Evolutionary conservation across 169 alveolate species (phyloP).

Genomic region (Theileria parva): DNA sequence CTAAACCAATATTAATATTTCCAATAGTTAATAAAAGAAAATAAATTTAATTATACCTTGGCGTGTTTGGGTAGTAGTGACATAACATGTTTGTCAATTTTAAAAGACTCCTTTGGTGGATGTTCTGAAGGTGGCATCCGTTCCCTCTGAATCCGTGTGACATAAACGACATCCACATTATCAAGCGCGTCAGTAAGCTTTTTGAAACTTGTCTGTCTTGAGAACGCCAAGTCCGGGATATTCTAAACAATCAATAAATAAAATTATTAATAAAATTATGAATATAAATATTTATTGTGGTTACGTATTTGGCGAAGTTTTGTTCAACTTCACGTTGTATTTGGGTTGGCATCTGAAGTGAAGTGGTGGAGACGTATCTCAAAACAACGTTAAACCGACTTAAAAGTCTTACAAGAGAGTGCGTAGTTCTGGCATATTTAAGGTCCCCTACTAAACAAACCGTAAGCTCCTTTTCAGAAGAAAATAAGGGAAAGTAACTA

Average conservation of each 20-base stretch:
- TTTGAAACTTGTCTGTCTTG: slow-evolving; percentile 69
- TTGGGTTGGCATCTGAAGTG: slow-evolving; percentile 73
- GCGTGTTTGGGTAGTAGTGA: slow-evolving; percentile 64
- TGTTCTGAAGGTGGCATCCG: slow-evolving; percentile 68
- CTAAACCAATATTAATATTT: slow-evolving; percentile 2
- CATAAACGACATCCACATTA: slow-evolving; percentile 74
- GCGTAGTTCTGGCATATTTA: slow-evolving; percentile 81
- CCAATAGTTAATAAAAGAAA: not conserved
- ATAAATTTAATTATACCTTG: slow-evolving; percentile 33
- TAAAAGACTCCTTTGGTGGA: slow-evolving; percentile 63
- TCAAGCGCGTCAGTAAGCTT: slow-evolving; percentile 48
- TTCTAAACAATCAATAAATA: slow-evolving; percentile 34
- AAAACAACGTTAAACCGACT: slow-evolving; percentile 74
- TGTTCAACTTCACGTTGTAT: slow-evolving; percentile 66
- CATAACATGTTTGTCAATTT: slow-evolving; percentile 52
- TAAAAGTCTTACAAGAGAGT: slow-evolving; percentile 78
- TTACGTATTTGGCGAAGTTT: slow-evolving; percentile 65
- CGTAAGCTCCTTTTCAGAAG: slow-evolving; percentile 35
- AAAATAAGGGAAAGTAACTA: slow-evolving; percentile 67
- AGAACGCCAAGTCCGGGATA: slow-evolving; percentile 62
- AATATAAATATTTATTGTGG: not conserved
- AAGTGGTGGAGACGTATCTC: slow-evolving; percentile 68
- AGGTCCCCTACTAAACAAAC: slow-evolving; percentile 82
- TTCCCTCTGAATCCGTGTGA: slow-evolving; percentile 81
- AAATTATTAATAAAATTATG: slow-evolving; percentile 24